Evolutionary conservation across 257 asterid species (phyloP).

Genomic region (Solanum arcanum): DNA sequence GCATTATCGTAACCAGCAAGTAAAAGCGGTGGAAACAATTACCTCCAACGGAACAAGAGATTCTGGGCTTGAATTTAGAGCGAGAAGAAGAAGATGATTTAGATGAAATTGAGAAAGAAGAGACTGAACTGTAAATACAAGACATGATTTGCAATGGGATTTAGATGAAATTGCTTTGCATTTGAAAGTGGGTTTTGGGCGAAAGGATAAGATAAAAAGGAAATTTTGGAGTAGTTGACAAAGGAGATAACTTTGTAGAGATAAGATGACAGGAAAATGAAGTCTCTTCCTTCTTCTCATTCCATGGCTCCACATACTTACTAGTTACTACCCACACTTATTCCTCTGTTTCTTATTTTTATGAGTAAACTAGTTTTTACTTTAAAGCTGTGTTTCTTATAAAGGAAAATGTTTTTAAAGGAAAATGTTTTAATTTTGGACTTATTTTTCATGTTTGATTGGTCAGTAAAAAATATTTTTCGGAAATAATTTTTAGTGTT

Average conservation of each 20-base stretch:
- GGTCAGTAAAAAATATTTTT: too few species aligned
- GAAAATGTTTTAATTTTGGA: too few species aligned
- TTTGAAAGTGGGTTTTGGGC: background rate
- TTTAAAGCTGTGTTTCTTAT: too few species aligned
- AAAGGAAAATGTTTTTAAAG: too few species aligned
- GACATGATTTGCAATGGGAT: background rate
- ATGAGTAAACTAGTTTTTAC: too few species aligned
- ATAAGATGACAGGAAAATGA: background rate
- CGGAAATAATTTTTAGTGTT: too few species aligned
- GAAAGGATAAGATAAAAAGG: background rate
- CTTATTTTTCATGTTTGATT: too few species aligned
- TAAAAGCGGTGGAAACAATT: background rate
- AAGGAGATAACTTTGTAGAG: background rate
- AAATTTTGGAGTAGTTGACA: background rate
- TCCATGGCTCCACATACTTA: too few species aligned
- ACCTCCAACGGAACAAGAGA: slow-evolving; percentile 1
- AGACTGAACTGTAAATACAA: background rate
- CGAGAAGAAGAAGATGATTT: background rate
- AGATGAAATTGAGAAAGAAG: background rate
- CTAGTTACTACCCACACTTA: too few species aligned
- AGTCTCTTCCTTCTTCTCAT: background rate
- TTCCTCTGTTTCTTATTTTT: too few species aligned
- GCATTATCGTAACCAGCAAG: background rate
- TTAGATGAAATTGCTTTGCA: background rate
- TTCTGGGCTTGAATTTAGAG: background rate